phyloP scores from a whole-genome alignment of 192 early-diverging fungal species.

The Allomyces arbusculus region DNA sequence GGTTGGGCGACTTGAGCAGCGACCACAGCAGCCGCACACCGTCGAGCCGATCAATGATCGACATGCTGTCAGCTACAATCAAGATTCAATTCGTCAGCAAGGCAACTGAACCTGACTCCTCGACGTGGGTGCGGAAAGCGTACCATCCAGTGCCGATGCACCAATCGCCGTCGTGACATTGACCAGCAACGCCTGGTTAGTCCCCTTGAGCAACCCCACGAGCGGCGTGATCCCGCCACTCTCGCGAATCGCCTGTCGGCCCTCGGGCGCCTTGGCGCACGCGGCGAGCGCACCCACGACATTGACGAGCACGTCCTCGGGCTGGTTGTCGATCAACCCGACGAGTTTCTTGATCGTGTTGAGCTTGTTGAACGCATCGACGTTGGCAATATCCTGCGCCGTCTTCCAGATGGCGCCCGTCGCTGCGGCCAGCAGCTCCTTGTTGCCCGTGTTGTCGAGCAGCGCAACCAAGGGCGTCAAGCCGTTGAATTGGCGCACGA shows the following conservation, averaged over 20 bases:
- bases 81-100: too few species aligned
- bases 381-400: constrained; percentile 40
- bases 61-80: constrained; percentile 33
- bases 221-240: constrained; percentile 37
- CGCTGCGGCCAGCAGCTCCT: constrained; percentile 39
- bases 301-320: constrained; percentile 44
- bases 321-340: constrained; percentile 43
- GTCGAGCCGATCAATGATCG: constrained; percentile 37
- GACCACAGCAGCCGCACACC: constrained; percentile 44
- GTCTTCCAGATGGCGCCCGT: constrained; percentile 49
- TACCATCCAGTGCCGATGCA: constrained; percentile 34
- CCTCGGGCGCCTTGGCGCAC: constrained; percentile 43
- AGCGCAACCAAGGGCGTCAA: constrained; percentile 29
- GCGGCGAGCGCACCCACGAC: constrained; percentile 42
- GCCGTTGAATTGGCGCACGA: constrained; percentile 31
- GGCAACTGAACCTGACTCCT: too few species aligned
- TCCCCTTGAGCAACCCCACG: constrained; percentile 34
- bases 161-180: constrained; percentile 44
- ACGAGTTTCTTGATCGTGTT: constrained; percentile 44
- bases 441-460: constrained; percentile 34
- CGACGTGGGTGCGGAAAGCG: background rate
- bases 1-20: constrained; percentile 37
- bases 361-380: constrained; percentile 36
- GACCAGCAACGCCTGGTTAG: constrained; percentile 34
- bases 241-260: constrained; percentile 30